Percentiles rank a stretch among this genome's conserved stretches.
Evolutionary conservation across 2,329 filamentous ascomycete species (phyloP).

Genomic region (Apiospora pterosperma): DNA sequence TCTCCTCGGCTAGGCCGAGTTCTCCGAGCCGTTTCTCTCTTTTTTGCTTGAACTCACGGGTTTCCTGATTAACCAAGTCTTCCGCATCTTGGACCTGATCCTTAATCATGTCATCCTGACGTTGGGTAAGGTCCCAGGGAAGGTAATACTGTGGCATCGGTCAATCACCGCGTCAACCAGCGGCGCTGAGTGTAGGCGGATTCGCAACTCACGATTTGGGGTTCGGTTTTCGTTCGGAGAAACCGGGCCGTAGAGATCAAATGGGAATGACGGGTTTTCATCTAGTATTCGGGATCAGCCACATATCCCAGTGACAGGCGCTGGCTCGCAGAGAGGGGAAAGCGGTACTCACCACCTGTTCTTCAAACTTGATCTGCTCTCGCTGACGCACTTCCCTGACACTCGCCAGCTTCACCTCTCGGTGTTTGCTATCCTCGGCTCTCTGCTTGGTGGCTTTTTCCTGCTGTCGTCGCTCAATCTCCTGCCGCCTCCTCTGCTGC

Average conservation of each 20-base stretch:
- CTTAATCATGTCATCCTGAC: slow-evolving; percentile 69
- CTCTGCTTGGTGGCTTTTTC: slow-evolving; percentile 72
- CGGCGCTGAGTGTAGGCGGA: not conserved
- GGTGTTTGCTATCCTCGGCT: slow-evolving; percentile 65
- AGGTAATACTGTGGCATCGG: slow-evolving; percentile 66
- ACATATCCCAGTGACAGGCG: not conserved
- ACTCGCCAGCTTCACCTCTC: slow-evolving; percentile 62
- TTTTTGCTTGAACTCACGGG: slow-evolving; percentile 55
- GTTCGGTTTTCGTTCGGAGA: slow-evolving; percentile 67
- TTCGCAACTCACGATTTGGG: slow-evolving; percentile 63
- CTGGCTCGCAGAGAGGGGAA: not conserved
- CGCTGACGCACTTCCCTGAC: slow-evolving; percentile 57
- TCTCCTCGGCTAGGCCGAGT: slow-evolving; percentile 27
- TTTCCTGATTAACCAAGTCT: slow-evolving; percentile 60
- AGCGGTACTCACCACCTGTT: slow-evolving; percentile 63
- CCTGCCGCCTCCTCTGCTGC: slow-evolving; percentile 67
- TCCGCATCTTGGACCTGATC: slow-evolving; percentile 67
- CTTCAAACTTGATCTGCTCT: slow-evolving; percentile 74
- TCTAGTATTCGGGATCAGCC: slow-evolving; percentile 41
- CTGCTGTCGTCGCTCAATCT: slow-evolving; percentile 79
- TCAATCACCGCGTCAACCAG: slow-evolving; percentile 6
- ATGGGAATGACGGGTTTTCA: slow-evolving; percentile 71
- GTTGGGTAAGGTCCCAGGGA: slow-evolving; percentile 70
- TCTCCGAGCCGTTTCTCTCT: slow-evolving; percentile 40
- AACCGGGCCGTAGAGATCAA: slow-evolving; percentile 69